These are phyloP conservation scores for Fraxinus albicans DNA, from an alignment of 305 asterid genomes.

Conservation along the genomic window DNA sequence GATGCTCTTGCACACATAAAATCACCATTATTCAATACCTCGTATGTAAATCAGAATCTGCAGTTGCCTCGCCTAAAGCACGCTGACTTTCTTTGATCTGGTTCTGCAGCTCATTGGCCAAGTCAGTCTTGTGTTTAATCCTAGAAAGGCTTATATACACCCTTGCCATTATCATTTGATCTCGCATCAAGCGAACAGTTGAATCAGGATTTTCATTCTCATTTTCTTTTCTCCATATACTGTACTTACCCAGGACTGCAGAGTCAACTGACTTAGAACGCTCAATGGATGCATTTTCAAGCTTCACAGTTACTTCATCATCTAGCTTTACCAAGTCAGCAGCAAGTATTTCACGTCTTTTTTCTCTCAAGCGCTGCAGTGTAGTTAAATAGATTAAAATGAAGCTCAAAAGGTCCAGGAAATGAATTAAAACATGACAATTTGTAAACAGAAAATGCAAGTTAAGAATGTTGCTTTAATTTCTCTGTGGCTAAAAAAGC, in stretches of 20 bases:
- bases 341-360: slow-evolving; percentile 79
- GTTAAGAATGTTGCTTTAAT: not conserved
- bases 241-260: slow-evolving; percentile 93
- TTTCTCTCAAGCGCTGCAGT: slow-evolving; percentile 83
- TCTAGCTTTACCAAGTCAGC: slow-evolving; percentile 80
- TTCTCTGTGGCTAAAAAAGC: slow-evolving; percentile 3
- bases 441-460: not conserved
- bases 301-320: slow-evolving; percentile 80
- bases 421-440: slow-evolving; percentile 14
- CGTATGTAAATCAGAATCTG: slow-evolving; percentile 80
- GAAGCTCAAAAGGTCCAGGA: slow-evolving; percentile 6
- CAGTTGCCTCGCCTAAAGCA: slow-evolving; percentile 77
- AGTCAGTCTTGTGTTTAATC: slow-evolving; percentile 67
- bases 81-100: slow-evolving; percentile 96
- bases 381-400: slow-evolving; percentile 22
- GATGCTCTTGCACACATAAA: not conserved
- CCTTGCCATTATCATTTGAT: slow-evolving; percentile 98
- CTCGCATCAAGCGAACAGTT: slow-evolving; percentile 87
- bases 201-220: slow-evolving; percentile 92
- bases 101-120: slow-evolving; percentile 76
- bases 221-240: slow-evolving; percentile 93
- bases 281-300: slow-evolving; percentile 92
- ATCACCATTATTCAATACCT: slow-evolving; percentile 44
- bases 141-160: slow-evolving; percentile 86
- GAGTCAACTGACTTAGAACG: slow-evolving; percentile 96